These are phyloP conservation scores for Datisca glomerata DNA, from an alignment of 306 rosid species.

Conservation along the genomic window DNA sequence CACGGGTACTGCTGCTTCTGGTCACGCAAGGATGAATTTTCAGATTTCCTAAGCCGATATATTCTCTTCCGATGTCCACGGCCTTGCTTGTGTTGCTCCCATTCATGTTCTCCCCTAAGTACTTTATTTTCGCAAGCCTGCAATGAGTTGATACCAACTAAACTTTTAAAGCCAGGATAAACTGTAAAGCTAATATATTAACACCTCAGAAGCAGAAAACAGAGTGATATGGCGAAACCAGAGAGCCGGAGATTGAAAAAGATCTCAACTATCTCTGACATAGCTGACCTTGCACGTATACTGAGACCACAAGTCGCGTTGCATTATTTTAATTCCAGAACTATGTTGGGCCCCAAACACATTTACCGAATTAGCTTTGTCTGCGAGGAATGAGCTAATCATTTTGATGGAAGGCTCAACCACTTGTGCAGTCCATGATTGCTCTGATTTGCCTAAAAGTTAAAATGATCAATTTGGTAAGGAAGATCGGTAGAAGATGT, in stretches of 20 bases:
- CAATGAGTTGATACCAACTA: too few relatives aligned
- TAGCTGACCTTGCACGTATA: slow-evolving; percentile 59
- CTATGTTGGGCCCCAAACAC: slow-evolving; percentile 13
- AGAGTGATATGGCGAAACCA: not conserved
- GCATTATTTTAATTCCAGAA: slow-evolving; percentile 25
- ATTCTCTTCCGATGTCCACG: slow-evolving; percentile 72
- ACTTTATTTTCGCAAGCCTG: slow-evolving; percentile 82
- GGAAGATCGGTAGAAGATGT: not conserved
- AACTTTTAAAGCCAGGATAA: not conserved
- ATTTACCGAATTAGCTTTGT: slow-evolving; percentile 19
- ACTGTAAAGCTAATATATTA: not conserved
- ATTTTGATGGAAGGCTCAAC: slow-evolving; percentile 45
- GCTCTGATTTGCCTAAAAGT: slow-evolving; percentile 48
- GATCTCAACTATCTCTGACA: not conserved
- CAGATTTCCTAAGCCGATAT: slow-evolving; percentile 41
- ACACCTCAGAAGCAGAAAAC: not conserved
- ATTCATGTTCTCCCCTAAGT: slow-evolving; percentile 77
- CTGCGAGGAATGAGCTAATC: slow-evolving; percentile 38
- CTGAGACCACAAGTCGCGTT: slow-evolving; percentile 86
- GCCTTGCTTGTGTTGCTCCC: slow-evolving; percentile 81
- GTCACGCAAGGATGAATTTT: slow-evolving; percentile 8
- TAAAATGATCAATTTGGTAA: not conserved
- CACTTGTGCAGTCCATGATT: slow-evolving; percentile 49
- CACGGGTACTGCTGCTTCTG: slow-evolving; percentile 13
- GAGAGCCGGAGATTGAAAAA: not conserved